These are phyloP conservation scores for Cardamine chenopodiifolia DNA, from an alignment of 345 rosid species.

Conservation along the genomic window DNA sequence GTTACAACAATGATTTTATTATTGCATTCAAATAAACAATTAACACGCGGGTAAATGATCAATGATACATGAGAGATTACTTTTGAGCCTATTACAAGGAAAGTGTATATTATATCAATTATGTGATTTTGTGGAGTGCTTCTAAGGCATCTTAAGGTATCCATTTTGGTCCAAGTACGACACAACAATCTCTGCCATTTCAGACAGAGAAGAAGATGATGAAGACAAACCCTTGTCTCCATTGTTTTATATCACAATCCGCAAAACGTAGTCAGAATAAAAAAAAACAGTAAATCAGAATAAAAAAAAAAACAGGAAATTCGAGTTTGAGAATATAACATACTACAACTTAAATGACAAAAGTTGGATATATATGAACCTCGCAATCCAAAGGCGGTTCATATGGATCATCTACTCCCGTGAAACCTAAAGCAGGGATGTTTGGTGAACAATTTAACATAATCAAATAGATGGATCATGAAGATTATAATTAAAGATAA, in stretches of 20 bases:
- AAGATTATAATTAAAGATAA: neutral
- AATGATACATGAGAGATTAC: neutral
- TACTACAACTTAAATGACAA: neutral
- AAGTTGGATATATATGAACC: slow-evolving; percentile 42
- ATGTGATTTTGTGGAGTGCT: slow-evolving; percentile 1
- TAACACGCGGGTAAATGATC: neutral
- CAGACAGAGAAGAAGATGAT: slow-evolving; percentile 48
- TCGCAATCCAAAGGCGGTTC: slow-evolving; percentile 69
- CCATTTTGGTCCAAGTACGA: slow-evolving; percentile 71
- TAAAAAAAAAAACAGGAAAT: neutral
- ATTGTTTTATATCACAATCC: slow-evolving; percentile 61
- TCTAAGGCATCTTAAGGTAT: slow-evolving; percentile 54
- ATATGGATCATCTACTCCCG: slow-evolving; percentile 79
- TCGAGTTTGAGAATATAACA: neutral
- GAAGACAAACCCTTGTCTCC: slow-evolving; percentile 38
- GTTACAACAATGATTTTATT: neutral
- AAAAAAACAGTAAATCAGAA: neutral
- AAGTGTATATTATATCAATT: neutral
- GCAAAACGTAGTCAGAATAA: slow-evolving; percentile 32
- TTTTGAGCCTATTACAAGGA: slow-evolving; percentile 21
- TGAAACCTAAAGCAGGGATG: slow-evolving; percentile 54
- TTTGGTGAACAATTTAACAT: neutral
- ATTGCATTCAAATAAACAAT: neutral
- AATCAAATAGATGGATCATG: neutral
- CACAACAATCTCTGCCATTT: slow-evolving; percentile 69